Base-by-base conservation (phyloP, 176 grass and related monocot species). In the Leersia perrieri region DNA sequence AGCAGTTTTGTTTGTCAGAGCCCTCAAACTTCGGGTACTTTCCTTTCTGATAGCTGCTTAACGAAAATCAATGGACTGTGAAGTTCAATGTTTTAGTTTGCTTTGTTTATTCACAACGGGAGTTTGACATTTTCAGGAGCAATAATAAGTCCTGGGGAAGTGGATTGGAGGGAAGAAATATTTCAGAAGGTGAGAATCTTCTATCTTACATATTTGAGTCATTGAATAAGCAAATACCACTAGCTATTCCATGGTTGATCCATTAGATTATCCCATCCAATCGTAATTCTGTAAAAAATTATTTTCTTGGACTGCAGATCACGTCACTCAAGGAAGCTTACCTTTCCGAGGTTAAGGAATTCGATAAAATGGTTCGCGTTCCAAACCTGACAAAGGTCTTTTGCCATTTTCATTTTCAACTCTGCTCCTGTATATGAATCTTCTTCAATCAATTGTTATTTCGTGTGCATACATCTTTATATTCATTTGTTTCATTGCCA, bases 341-440 rank as follows among this genome's bases (percentile, higher is more conserved):
- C 30, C 60, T 81, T 76, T 33, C 55, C 0, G 53, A 87, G 25
- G 22, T 87, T 70, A 5, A 70, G 25, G 73, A 71, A 77, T 13
- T 82, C 6, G 25, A 55, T 33, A 23, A 1, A 13, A 18, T 1
- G 1, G 1, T 63, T 33, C 0, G 1, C 34, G n/a, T 76, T 63
- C 79, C 53, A 68, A 39, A 36, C 26, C 22, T 82, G 25, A 47
- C 72, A 40, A 12, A 87, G 85, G 85, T 87, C 11, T 27, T 68
- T 2, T 77, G 30, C 33, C 14, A 2, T 86, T 80, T 66, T 28
- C 13, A 28, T 10, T 61, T 70, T 31, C 2, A 53, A 22, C 7
- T 5, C 22, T 31, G 6, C 9, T 47, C 11, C 14, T 58, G 33
- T 0, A 25, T 32, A 34, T 11, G 6, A 64, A 44, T 67, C 12